Evolutionary conservation across 1,284 basidiomycete species (phyloP).

Genomic region (Pyrrhoderma noxium): DNA sequence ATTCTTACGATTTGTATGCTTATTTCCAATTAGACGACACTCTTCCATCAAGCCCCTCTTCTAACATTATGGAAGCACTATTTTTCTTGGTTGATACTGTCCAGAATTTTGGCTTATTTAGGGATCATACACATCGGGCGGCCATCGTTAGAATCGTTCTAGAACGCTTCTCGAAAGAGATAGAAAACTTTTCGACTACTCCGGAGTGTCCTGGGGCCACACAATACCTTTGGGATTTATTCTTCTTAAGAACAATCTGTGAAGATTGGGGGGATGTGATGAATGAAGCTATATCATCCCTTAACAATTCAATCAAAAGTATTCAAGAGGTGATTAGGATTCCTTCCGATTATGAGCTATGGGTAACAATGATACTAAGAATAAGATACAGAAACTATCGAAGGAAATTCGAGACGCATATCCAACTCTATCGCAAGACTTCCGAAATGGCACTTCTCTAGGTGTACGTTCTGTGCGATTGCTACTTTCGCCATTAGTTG

Average conservation of each 20-base stretch:
- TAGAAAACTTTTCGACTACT: neutral
- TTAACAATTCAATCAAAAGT: slow-evolving; percentile 3
- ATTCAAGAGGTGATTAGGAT: neutral
- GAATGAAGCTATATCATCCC: neutral
- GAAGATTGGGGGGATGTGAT: slow-evolving; percentile 11
- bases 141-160: slow-evolving; percentile 6
- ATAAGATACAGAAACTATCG: neutral
- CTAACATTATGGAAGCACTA: slow-evolving; percentile 8
- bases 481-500: slow-evolving; percentile 30
- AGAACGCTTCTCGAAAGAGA: neutral
- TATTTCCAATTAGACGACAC: neutral
- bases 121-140: neutral
- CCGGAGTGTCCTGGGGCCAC: too few relatives aligned
- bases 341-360: neutral
- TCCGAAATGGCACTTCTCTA: slow-evolving; percentile 19
- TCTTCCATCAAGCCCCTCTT: slow-evolving; percentile 4
- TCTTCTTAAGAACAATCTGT: slow-evolving; percentile 11
- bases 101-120: slow-evolving; percentile 13
- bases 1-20: too few relatives aligned
- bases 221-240: slow-evolving; percentile 9
- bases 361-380: neutral
- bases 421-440: neutral
- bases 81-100: slow-evolving; percentile 12
- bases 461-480: slow-evolving; percentile 28
- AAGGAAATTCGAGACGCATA: neutral